phyloP scores from a whole-genome alignment of 345 rosid species.

The Sapria himalayana region DNA sequence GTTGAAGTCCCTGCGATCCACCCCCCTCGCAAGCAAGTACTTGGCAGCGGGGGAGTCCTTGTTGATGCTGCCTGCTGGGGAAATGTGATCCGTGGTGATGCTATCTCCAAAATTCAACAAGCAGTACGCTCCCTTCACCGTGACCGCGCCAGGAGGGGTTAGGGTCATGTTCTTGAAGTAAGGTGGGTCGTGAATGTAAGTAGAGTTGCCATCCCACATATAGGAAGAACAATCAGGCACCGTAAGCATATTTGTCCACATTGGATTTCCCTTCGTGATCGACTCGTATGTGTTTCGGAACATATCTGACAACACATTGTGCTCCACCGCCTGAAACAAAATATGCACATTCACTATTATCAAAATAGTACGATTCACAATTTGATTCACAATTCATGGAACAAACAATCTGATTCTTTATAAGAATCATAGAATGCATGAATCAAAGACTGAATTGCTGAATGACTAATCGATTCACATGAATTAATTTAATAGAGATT shows the following conservation, averaged over 20 bases:
- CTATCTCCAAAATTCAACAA: slow-evolving; percentile 88
- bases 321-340: slow-evolving; percentile 75
- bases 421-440: too few species aligned
- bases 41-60: slow-evolving; percentile 93
- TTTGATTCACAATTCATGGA: too few species aligned
- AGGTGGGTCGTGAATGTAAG: slow-evolving; percentile 96
- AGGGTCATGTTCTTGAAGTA: slow-evolving; percentile 87
- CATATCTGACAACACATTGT: slow-evolving; percentile 87
- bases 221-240: slow-evolving; percentile 40
- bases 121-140: slow-evolving; percentile 90
- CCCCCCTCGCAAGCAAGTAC: slow-evolving; percentile 54
- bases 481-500: too few species aligned
- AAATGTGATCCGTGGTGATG: slow-evolving; percentile 94
- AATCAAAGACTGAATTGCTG: too few species aligned
- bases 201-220: slow-evolving; percentile 75
- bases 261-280: slow-evolving; percentile 84
- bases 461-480: too few species aligned
- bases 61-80: slow-evolving; percentile 96
- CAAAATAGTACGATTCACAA: too few species aligned
- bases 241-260: slow-evolving; percentile 73
- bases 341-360: too few species aligned
- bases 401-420: too few species aligned
- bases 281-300: slow-evolving; percentile 80
- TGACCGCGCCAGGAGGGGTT: slow-evolving; percentile 77
- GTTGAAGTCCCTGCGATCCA: slow-evolving; percentile 72